phyloP scores from a whole-genome alignment of 495 filamentous ascomycete genomes.

The Penicillium verhagenii region DNA sequence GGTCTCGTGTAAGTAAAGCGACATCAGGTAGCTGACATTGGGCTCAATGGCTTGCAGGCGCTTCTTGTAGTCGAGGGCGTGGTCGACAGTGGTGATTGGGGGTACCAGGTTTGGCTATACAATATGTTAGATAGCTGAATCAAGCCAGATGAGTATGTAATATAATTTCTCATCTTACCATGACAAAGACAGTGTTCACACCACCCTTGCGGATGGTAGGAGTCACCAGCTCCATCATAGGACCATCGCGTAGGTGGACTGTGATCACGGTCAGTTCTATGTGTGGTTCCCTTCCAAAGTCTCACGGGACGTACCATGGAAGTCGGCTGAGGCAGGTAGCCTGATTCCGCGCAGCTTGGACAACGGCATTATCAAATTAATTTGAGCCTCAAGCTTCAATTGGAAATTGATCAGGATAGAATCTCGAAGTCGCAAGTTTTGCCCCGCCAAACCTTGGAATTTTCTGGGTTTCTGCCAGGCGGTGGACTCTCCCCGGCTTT shows the following conservation, averaged over 20 bases:
- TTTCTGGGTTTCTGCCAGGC: slow-evolving; percentile 16
- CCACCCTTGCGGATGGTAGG: slow-evolving; percentile 71
- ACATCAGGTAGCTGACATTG: slow-evolving; percentile 81
- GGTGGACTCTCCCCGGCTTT: slow-evolving; percentile 11
- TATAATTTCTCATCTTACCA: slow-evolving; percentile 50
- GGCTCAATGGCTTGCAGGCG: slow-evolving; percentile 66
- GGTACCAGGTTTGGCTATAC: slow-evolving; percentile 67
- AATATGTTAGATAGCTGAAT: slow-evolving; percentile 15
- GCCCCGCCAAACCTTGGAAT: slow-evolving; percentile 12
- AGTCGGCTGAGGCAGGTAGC: slow-evolving; percentile 71
- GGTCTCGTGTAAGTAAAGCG: slow-evolving; percentile 75
- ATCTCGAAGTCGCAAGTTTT: background rate
- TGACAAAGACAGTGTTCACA: slow-evolving; percentile 79
- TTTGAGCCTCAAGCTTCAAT: background rate
- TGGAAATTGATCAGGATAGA: background rate
- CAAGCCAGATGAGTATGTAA: background rate
- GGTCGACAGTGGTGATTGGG: slow-evolving; percentile 69
- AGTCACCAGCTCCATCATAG: slow-evolving; percentile 79
- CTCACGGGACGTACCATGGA: slow-evolving; percentile 53
- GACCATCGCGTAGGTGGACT: slow-evolving; percentile 73
- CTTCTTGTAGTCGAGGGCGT: slow-evolving; percentile 73
- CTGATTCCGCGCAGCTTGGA: slow-evolving; percentile 45
- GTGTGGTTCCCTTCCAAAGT: background rate
- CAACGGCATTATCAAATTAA: slow-evolving; percentile 32
- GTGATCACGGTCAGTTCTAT: slow-evolving; percentile 2